These are phyloP conservation scores for Exophiala xenobiotica DNA, from an alignment of 2,329 filamentous ascomycete genomes.

Conservation along the genomic window DNA sequence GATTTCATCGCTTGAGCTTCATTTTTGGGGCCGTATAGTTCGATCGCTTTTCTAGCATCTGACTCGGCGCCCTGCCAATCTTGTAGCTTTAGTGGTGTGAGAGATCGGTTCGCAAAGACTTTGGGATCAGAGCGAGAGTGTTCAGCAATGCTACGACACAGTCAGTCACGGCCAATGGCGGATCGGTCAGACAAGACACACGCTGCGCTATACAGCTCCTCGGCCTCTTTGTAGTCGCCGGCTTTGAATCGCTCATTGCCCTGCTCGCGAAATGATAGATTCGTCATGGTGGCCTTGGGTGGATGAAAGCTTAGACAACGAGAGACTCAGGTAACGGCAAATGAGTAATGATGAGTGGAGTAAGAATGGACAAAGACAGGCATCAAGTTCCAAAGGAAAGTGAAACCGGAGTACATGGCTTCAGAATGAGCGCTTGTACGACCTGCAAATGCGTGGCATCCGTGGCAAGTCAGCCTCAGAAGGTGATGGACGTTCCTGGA, in stretches of 20 bases:
- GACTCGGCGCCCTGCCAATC: slow-evolving; percentile 72
- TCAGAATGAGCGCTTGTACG: neutral
- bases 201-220: slow-evolving; percentile 50
- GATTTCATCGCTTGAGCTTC: slow-evolving; percentile 71
- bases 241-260: slow-evolving; percentile 49
- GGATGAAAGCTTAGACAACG: neutral
- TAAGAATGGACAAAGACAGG: neutral
- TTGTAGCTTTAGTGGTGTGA: slow-evolving; percentile 72
- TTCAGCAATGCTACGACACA: slow-evolving; percentile 59
- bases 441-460: slow-evolving; percentile 3
- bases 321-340: slow-evolving; percentile 8
- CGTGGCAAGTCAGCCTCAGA: slow-evolving; percentile 20
- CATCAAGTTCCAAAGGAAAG: slow-evolving; percentile 1
- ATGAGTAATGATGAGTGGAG: neutral
- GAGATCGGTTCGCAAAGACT: slow-evolving; percentile 86
- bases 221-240: slow-evolving; percentile 46
- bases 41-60: slow-evolving; percentile 74
- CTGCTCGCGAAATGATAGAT: slow-evolving; percentile 33
- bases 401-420: slow-evolving; percentile 10
- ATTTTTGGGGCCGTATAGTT: slow-evolving; percentile 52
- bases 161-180: neutral
- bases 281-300: slow-evolving; percentile 1
- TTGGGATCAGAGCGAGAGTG: slow-evolving; percentile 73
- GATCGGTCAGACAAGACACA: slow-evolving; percentile 34
- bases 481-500: slow-evolving; percentile 26